These are phyloP conservation scores for Rhipidocladum racemiflorum DNA, from an alignment of 176 grass and related monocot genomes.

Conservation along the genomic window DNA sequence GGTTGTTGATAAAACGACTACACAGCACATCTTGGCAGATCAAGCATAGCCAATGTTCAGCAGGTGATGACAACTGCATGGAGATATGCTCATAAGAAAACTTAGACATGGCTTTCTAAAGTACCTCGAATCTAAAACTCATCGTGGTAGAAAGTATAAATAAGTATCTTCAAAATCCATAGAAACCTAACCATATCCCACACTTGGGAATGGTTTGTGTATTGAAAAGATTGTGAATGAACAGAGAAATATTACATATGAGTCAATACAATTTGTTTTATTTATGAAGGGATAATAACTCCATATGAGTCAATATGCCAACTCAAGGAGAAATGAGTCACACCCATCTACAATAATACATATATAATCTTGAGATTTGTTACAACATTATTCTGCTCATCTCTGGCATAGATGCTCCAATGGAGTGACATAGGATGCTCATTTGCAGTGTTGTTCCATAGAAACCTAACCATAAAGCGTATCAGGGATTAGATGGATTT, in stretches of 20 bases:
- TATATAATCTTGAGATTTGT: background rate
- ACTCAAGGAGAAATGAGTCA: no score
- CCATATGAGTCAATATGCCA: background rate
- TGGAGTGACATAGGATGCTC: no score
- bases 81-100: no score
- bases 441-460: no score
- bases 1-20: conserved; percentile 94
- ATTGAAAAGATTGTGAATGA: background rate
- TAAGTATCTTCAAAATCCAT: no score
- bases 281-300: background rate
- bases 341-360: no score
- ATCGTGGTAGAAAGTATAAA: no score
- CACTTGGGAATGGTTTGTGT: background rate
- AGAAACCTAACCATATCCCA: no score
- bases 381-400: background rate
- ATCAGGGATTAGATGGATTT: no score
- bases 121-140: no score
- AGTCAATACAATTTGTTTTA: background rate
- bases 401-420: background rate
- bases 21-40: conserved; percentile 90
- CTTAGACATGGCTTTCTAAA: no score
- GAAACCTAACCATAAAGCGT: no score
- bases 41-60: conserved; percentile 88
- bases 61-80: conserved; percentile 66
- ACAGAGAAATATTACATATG: background rate